Conservation (phyloP, 345 rosid genomes). For the Kernera saxatilis region DNA sequence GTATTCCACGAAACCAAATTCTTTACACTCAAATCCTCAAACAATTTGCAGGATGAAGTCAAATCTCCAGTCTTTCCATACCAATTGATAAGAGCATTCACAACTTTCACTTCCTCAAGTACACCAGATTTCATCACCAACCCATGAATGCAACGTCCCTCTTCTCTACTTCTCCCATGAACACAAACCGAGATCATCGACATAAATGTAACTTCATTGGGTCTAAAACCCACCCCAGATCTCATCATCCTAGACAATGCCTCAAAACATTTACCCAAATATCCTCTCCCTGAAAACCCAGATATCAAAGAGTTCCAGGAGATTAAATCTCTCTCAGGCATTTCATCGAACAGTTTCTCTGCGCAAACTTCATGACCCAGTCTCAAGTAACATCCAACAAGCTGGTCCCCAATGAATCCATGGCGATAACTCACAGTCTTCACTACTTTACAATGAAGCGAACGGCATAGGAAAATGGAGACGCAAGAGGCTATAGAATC, state of each 20-base stretch:
- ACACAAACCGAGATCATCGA: constrained; percentile 56
- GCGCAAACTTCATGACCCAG: constrained; percentile 39
- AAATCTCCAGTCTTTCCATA: constrained; percentile 53
- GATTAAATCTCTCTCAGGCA: constrained; percentile 48
- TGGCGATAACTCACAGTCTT: constrained; percentile 49
- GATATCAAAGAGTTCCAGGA: constrained; percentile 73
- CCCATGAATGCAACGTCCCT: constrained; percentile 54
- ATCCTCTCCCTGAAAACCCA: constrained; percentile 41
- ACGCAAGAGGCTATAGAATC: constrained; percentile 36
- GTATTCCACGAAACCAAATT: constrained; percentile 69
- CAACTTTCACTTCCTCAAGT: constrained; percentile 45
- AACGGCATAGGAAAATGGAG: constrained; percentile 32
- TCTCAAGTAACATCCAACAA: constrained; percentile 37
- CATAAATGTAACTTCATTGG: constrained; percentile 47
- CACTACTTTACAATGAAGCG: constrained; percentile 44
- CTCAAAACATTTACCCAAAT: constrained; percentile 30
- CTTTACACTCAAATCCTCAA: constrained; percentile 37
- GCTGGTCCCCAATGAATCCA: constrained; percentile 65
- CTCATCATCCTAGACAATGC: constrained; percentile 41
- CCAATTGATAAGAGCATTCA: constrained; percentile 47
- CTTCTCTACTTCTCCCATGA: constrained; percentile 29
- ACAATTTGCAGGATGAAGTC: constrained; percentile 38
- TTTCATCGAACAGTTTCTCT: constrained; percentile 54
- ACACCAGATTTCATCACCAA: constrained; percentile 43
- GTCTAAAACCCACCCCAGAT: constrained; percentile 33